Evolutionary conservation across 2,329 filamentous ascomycete genomes (phyloP).

Genomic region (Arachnopeziza araneosa): DNA sequence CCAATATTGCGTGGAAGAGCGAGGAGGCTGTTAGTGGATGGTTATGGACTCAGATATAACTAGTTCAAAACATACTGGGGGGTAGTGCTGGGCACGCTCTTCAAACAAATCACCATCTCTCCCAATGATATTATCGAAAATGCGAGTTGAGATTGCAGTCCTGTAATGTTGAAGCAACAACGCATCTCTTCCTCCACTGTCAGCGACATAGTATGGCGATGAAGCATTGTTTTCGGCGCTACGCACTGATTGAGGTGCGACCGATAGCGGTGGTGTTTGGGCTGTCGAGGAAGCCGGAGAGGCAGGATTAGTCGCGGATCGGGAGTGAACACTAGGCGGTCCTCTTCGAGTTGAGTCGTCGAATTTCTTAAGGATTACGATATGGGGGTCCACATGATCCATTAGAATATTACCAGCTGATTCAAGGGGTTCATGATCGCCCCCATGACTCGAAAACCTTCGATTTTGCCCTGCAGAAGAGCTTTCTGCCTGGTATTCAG

Average conservation of each 20-base stretch:
- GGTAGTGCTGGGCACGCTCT: slow-evolving; percentile 42
- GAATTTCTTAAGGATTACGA: slow-evolving; percentile 9
- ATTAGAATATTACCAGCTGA: neutral
- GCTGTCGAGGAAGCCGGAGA: slow-evolving; percentile 1
- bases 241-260: neutral
- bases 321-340: neutral
- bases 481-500: slow-evolving; percentile 40
- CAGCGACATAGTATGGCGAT: neutral
- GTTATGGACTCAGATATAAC: neutral
- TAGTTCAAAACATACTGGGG: slow-evolving; percentile 29
- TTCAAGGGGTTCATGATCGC: neutral
- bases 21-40: neutral
- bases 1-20: slow-evolving; percentile 52
- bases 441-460: neutral
- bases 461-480: neutral
- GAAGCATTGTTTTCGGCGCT: neutral
- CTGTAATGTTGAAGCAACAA: slow-evolving; percentile 24
- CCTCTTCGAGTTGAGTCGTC: slow-evolving; percentile 7
- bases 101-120: slow-evolving; percentile 39
- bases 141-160: slow-evolving; percentile 21
- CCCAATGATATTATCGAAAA: slow-evolving; percentile 16
- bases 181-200: slow-evolving; percentile 7
- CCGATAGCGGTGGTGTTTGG: neutral
- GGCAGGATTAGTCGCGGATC: neutral
- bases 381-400: neutral